Percentiles rank a stretch among this genome's conserved stretches.
These are phyloP conservation scores for Fusarium caatingaense DNA, from an alignment of 2,329 filamentous ascomycete species.

Conservation along the genomic window DNA sequence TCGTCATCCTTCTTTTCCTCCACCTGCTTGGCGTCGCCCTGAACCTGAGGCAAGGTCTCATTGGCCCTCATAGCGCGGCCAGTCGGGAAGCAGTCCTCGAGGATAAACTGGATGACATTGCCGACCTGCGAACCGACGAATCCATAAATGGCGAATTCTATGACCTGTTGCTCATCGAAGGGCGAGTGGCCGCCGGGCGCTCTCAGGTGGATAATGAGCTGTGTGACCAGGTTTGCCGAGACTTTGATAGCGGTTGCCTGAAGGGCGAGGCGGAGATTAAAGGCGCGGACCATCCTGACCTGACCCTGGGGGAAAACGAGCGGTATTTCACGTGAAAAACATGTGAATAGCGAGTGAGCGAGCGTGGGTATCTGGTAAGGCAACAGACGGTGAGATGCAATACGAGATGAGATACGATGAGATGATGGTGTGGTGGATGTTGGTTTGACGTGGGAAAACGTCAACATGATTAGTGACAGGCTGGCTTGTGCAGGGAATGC, in stretches of 20 bases:
- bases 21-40: constrained; percentile 28
- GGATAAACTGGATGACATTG: constrained; percentile 51
- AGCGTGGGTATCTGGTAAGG: not conserved
- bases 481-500: constrained; percentile 34
- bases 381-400: constrained; percentile 3
- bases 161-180: constrained; percentile 51
- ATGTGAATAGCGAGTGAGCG: constrained; percentile 11
- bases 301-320: constrained; percentile 14
- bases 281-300: constrained; percentile 43
- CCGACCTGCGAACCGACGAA: constrained; percentile 51
- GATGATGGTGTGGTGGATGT: constrained; percentile 3
- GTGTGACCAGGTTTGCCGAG: constrained; percentile 49
- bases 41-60: constrained; percentile 37
- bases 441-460: constrained; percentile 17
- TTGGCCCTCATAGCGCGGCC: constrained; percentile 36
- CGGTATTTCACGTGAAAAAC: constrained; percentile 10
- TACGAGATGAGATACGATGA: not conserved
- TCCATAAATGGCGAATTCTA: constrained; percentile 53
- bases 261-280: constrained; percentile 46
- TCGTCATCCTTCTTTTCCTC: constrained; percentile 44
- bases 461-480: constrained; percentile 33
- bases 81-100: constrained; percentile 52
- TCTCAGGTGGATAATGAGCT: constrained; percentile 39
- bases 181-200: constrained; percentile 28
- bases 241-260: constrained; percentile 49